phyloP scores from a whole-genome alignment of 2,329 filamentous ascomycete species.

The Claviceps lovelessii region DNA sequence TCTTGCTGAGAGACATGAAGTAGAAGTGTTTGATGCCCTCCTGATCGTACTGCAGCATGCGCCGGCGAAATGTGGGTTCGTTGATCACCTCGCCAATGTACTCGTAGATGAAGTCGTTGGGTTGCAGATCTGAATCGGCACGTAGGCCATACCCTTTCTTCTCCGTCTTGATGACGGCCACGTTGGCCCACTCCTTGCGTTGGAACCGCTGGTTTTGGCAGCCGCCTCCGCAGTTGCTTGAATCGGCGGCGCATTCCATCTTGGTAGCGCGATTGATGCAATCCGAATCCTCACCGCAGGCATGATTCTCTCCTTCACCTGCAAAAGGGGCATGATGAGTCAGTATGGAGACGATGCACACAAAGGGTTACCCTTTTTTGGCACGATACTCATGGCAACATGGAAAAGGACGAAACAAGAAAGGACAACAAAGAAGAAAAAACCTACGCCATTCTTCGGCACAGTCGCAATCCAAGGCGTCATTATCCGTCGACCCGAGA shows the following conservation, averaged over 20 bases:
- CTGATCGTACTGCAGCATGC: slow-evolving; percentile 86
- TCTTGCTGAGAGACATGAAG: slow-evolving; percentile 96
- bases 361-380: neutral
- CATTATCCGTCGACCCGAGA: slow-evolving; percentile 82
- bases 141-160: slow-evolving; percentile 95
- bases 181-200: slow-evolving; percentile 73
- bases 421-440: neutral
- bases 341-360: neutral
- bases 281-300: slow-evolving; percentile 90
- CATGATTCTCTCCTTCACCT: slow-evolving; percentile 57
- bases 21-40: slow-evolving; percentile 99
- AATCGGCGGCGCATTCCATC: slow-evolving; percentile 81
- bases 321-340: neutral
- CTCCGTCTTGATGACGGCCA: slow-evolving; percentile 92
- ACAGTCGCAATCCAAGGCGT: slow-evolving; percentile 87
- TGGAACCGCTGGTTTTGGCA: slow-evolving; percentile 96
- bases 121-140: slow-evolving; percentile 58
- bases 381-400: too few relatives aligned
- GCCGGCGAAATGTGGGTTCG: slow-evolving; percentile 72
- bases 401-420: neutral
- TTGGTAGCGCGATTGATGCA: slow-evolving; percentile 98
- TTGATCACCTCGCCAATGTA: slow-evolving; percentile 98
- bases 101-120: slow-evolving; percentile 90
- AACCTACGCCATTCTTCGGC: slow-evolving; percentile 84
- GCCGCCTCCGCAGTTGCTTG: slow-evolving; percentile 63